phyloP scores from a whole-genome alignment of 345 rosid species.

The Raphanus sativus region DNA sequence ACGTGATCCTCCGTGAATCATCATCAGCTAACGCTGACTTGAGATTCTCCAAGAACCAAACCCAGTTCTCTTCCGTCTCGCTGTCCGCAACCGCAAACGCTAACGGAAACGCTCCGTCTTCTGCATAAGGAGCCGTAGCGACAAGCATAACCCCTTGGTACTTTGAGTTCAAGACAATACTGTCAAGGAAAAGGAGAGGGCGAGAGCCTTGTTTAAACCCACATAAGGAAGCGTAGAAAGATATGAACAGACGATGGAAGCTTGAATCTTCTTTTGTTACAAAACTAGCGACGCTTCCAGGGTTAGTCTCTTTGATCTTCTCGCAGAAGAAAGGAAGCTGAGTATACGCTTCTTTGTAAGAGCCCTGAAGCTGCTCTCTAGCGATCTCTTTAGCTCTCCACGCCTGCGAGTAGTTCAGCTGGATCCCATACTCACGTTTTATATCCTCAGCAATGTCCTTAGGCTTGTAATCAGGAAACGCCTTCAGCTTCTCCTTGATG shows the following conservation, averaged over 20 bases:
- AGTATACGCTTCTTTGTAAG: conserved; percentile 76
- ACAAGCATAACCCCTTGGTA: conserved; percentile 73
- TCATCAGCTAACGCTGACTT: conserved; percentile 53
- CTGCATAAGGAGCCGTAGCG: conserved; percentile 72
- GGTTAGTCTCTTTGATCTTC: conserved; percentile 86
- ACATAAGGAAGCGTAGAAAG: conserved; percentile 72
- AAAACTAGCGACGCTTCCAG: conserved; percentile 77
- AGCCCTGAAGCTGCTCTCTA: conserved; percentile 91
- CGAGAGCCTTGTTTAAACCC: conserved; percentile 90
- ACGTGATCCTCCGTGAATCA: conserved; percentile 58
- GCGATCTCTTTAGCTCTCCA: conserved; percentile 94
- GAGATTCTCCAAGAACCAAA: conserved; percentile 75
- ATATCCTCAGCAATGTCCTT: conserved; percentile 89
- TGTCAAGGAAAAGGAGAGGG: conserved; percentile 87
- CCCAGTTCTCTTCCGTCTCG: conserved; percentile 83
- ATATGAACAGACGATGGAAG: conserved; percentile 79
- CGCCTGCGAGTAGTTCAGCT: conserved; percentile 85
- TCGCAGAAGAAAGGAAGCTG: conserved; percentile 80
- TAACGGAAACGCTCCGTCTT: conserved; percentile 79
- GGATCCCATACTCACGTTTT: conserved; percentile 80
- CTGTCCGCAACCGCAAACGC: conserved; percentile 79
- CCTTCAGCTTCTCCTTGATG: conserved; percentile 79
- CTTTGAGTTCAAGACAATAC: conserved; percentile 61
- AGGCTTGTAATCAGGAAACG: conserved; percentile 76
- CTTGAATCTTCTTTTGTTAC: conserved; percentile 81